These are phyloP conservation scores for Arthrobotrys entomopaga DNA, from an alignment of 2,329 filamentous ascomycete genomes.

Conservation along the genomic window DNA sequence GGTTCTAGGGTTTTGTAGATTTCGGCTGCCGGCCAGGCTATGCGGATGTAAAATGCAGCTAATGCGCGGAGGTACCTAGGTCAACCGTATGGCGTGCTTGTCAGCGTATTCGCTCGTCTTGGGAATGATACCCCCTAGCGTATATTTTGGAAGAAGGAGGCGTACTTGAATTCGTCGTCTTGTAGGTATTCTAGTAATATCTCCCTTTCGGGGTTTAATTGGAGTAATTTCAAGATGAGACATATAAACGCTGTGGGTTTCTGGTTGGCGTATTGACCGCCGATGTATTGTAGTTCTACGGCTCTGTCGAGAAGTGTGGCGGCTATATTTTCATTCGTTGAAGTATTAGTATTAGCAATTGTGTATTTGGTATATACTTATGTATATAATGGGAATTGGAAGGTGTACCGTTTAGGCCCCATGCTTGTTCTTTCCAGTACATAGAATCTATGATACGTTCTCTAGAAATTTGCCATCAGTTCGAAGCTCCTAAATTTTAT, in stretches of 20 bases:
- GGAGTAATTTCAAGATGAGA: conserved; percentile 91
- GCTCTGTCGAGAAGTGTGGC: conserved; percentile 86
- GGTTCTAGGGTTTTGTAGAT: conserved; percentile 85
- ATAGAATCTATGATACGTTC: conserved; percentile 95
- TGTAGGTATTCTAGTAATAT: conserved; percentile 82
- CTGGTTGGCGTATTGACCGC: conserved; percentile 84
- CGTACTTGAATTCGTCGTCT: conserved; percentile 77
- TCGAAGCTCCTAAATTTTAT: too few relatives aligned
- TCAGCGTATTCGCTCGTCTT: neutral
- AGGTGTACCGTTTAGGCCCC: conserved; percentile 77
- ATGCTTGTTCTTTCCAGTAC: conserved; percentile 99
- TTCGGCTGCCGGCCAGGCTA: conserved; percentile 83
- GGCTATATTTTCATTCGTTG: conserved; percentile 60
- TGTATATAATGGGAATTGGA: conserved; percentile 36
- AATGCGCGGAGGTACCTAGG: conserved; percentile 83
- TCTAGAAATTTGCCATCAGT: conserved; percentile 13
- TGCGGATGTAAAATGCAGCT: conserved; percentile 89
- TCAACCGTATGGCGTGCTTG: conserved; percentile 57
- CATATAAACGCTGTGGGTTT: conserved; percentile 93
- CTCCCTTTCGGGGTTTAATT: conserved; percentile 81
- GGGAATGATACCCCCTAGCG: neutral
- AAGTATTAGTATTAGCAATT: too few relatives aligned
- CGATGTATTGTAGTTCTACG: conserved; percentile 82
- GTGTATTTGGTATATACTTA: too few relatives aligned
- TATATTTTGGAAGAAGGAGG: conserved; percentile 27